phyloP scores from a whole-genome alignment of 208 protist genomes.

The Vickermania spadyakhi region DNA sequence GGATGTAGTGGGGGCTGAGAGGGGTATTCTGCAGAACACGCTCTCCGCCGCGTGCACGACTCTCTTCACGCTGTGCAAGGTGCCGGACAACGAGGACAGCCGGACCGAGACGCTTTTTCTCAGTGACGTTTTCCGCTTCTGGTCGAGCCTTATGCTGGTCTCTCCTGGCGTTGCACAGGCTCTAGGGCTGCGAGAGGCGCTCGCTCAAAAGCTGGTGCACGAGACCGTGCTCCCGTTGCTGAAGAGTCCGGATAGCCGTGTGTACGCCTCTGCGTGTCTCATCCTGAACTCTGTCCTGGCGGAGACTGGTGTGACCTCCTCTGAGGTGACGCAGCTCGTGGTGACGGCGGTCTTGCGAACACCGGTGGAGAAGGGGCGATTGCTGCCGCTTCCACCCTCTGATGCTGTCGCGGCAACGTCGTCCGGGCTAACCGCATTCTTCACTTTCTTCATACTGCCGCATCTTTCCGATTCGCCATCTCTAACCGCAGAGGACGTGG shows the following conservation, averaged over 20 bases:
- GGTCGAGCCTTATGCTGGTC: conserved; percentile 28
- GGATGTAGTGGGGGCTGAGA: conserved; percentile 32
- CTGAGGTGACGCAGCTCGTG: conserved; percentile 15
- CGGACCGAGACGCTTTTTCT: conserved; percentile 43
- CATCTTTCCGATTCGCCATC: conserved; percentile 24
- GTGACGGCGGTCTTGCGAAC: conserved; percentile 32
- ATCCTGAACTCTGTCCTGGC: conserved; percentile 24
- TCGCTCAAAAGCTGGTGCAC: conserved; percentile 35
- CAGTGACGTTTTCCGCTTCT: conserved; percentile 49
- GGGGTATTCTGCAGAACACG: conserved; percentile 14
- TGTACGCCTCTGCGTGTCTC: conserved; percentile 45
- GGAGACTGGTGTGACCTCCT: conserved; percentile 11
- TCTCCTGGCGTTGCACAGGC: conserved; percentile 28
- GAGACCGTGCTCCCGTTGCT: conserved; percentile 54
- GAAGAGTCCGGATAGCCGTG: conserved; percentile 26
- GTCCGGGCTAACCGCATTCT: conserved; percentile 19
- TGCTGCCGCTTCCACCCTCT: neutral
- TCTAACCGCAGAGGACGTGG: conserved; percentile 27
- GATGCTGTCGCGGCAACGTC: neutral
- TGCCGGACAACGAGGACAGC: conserved; percentile 63
- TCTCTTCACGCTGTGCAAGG: conserved; percentile 70
- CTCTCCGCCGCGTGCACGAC: conserved; percentile 33
- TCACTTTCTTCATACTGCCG: conserved; percentile 32
- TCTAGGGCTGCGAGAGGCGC: conserved; percentile 18
- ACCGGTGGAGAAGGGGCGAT: conserved; percentile 11